Evolutionary conservation across 108 stramenopile genomes (phyloP).

Genomic region (Seminavis robusta): DNA sequence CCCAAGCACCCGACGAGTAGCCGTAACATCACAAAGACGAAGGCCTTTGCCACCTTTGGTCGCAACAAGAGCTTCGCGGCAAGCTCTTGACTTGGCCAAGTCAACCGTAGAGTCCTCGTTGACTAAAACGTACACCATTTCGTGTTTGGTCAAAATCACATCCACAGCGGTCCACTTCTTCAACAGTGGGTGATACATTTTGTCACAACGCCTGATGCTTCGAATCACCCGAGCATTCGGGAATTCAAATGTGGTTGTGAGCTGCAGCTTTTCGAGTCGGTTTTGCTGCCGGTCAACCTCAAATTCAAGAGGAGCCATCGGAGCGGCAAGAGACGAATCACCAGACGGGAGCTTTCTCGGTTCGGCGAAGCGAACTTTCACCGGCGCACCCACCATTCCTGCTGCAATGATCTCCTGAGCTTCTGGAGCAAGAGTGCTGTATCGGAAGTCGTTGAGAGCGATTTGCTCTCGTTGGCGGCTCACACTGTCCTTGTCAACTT

Average conservation of each 20-base stretch:
- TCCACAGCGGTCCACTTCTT: constrained; percentile 73
- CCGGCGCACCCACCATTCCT: constrained; percentile 37
- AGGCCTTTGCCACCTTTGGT: constrained; percentile 79
- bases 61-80: constrained; percentile 17
- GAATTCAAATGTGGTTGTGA: constrained; percentile 32
- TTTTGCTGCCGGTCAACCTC: constrained; percentile 21
- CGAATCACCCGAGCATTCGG: constrained; percentile 71
- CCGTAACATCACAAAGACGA: constrained; percentile 62
- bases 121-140: constrained; percentile 46
- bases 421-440: constrained; percentile 16
- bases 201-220: constrained; percentile 82
- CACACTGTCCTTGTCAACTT: too few relatives aligned
- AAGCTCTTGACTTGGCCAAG: constrained; percentile 9
- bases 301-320: constrained; percentile 18
- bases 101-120: not conserved
- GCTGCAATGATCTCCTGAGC: constrained; percentile 37
- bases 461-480: constrained; percentile 3
- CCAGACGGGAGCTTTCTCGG: not conserved
- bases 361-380: constrained; percentile 1
- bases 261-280: not conserved
- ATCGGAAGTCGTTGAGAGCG: constrained; percentile 16
- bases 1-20: constrained; percentile 65
- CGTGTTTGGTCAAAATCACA: constrained; percentile 77
- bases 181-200: constrained; percentile 63
- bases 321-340: too few relatives aligned